Base-by-base conservation (phyloP, 176 grass and related monocot genomes). In the Triticum dicoccoides region DNA sequence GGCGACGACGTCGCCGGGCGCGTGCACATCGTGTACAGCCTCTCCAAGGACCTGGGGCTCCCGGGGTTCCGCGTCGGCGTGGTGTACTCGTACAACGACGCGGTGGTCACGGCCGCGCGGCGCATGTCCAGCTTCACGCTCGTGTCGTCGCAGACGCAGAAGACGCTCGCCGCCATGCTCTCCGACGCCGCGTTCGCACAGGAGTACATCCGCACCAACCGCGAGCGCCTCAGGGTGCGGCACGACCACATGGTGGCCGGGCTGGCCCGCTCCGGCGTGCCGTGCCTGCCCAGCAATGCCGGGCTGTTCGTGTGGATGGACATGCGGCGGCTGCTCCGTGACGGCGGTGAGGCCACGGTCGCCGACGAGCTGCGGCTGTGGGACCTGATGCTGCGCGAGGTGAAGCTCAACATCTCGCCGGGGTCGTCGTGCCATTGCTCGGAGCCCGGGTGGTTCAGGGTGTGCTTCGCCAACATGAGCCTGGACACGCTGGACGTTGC, bases 111-210 rank as follows among this genome's bases (percentile, higher is more conserved):
- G 71, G 67, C 92, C 11, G 95, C 95, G 25, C 86, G 95, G 11
- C 91, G 95, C 81, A 97, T 97, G 95, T 94, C 95, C 12, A 97
- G 95, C 88, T 97, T 94, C 92, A 97, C 92, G 58, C 95, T 97
- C 33, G 92, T 97, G 29, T 97, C 95, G 21, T 94, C 95, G 71
- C 95, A 97, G 83, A 97, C 95, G 44, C 95, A 97, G 91, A 92
- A 88, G 80, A 89, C 86, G 90, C 86, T 97, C 67, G 83, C 90
- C 17, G 75, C 90, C 9, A 92, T 97, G 95, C 88, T 97, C 61
- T 85, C 84, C 1, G 92, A 97, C 76, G 81, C 29, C 11, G 85
- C 15, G 18, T 97, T 97, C 88, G 86, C 92, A 8, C 80, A 41
- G 25, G 61, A 27, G 3, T 97, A 97, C 88, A 77, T 97, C 87